A percentile compares a stretch with the other conserved stretches of the same genome.
Conservation (phyloP, 1,284 basidiomycete species). For the Coniferiporia weirii region DNA sequence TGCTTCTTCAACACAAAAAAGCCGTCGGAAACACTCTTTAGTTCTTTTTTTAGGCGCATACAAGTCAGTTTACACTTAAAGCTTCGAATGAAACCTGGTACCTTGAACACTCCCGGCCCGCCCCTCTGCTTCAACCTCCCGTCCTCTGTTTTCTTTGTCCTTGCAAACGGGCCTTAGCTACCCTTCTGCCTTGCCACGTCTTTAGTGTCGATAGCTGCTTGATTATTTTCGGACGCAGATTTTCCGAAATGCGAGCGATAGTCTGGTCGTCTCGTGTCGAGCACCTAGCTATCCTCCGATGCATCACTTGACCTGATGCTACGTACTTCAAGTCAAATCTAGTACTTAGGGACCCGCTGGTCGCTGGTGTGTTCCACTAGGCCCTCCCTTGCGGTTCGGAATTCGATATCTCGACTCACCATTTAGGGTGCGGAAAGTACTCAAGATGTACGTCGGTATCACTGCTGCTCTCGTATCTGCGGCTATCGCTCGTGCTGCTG, state of each 20-base stretch:
- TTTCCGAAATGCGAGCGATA: neutral
- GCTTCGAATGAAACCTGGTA: neutral
- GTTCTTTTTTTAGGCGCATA: neutral
- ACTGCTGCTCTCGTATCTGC: neutral
- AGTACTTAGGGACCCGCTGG: neutral
- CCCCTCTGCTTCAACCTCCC: neutral
- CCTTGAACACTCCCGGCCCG: neutral
- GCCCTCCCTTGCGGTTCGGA: neutral
- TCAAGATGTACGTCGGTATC: neutral
- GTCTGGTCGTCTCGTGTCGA: neutral
- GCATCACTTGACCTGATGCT: neutral
- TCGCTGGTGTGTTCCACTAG: neutral
- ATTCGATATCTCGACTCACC: neutral
- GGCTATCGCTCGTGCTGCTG: constrained; percentile 25
- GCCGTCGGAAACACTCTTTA: neutral
- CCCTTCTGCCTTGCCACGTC: neutral
- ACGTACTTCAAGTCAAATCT: neutral
- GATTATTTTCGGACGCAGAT: neutral
- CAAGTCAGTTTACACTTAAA: neutral
- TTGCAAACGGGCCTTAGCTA: neutral
- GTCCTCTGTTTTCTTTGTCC: neutral
- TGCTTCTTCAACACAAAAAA: neutral
- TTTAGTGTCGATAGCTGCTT: neutral
- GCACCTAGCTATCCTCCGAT: neutral
- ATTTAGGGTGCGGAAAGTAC: neutral